Percentiles rank a stretch among this genome's conserved stretches.
These are phyloP conservation scores for Elaeagnus macrophylla DNA, from an alignment of 306 rosid species.

Conservation along the genomic window DNA sequence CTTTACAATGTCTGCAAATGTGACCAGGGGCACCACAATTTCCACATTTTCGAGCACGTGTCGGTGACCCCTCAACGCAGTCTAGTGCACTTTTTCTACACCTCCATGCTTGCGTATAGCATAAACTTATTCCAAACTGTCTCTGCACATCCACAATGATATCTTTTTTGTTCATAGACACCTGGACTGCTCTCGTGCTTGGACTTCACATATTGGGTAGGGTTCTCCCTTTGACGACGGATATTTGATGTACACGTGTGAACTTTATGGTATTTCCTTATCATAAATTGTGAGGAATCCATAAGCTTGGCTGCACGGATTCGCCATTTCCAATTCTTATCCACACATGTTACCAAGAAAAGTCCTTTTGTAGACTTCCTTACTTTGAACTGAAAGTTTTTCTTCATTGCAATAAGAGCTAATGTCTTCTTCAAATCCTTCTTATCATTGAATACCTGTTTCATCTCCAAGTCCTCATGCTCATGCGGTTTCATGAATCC, in stretches of 20 bases:
- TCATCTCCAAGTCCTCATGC: background rate
- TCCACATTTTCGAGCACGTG: background rate
- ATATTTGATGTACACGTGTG: background rate
- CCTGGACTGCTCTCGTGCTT: background rate
- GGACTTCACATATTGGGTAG: background rate
- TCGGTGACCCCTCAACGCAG: background rate
- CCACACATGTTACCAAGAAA: background rate
- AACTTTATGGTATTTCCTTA: background rate
- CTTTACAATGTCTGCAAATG: background rate
- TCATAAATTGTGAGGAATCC: no score
- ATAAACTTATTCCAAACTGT: background rate
- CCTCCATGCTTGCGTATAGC: background rate
- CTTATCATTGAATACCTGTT: background rate
- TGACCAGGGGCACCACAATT: background rate
- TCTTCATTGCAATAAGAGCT: background rate
- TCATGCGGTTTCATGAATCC: background rate
- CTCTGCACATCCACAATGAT: background rate
- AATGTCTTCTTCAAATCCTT: background rate
- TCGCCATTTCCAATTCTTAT: background rate
- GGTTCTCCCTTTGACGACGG: no score
- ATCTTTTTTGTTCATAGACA: background rate
- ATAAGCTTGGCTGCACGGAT: no score
- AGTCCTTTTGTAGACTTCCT: background rate
- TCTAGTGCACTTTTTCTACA: background rate
- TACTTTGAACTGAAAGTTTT: background rate